A percentile compares a stretch with the other conserved stretches of the same genome.
These are phyloP conservation scores for Scheffersomyces stipitis DNA, from an alignment of 805 yeast species.

Conservation along the genomic window DNA sequence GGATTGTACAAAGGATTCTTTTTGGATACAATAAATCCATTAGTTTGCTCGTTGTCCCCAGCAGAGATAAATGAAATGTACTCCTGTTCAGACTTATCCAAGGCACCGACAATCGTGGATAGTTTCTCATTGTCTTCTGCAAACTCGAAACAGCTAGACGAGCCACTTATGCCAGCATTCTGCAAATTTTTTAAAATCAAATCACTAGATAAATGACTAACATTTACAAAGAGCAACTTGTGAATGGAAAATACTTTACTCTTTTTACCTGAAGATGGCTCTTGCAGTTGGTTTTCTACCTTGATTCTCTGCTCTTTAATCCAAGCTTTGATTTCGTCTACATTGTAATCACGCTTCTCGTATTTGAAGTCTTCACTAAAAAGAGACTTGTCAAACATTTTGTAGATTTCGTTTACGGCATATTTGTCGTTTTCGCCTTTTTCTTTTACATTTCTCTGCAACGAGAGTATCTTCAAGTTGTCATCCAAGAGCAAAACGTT, in stretches of 20 bases:
- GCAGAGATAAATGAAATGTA: conserved; percentile 37
- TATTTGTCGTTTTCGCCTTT: conserved; percentile 61
- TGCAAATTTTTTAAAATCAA: conserved; percentile 61
- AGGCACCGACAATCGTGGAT: conserved; percentile 33
- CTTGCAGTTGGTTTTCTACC: conserved; percentile 15
- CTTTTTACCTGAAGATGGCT: conserved; percentile 22
- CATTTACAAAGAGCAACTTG: conserved; percentile 64
- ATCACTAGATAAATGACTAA: conserved; percentile 77
- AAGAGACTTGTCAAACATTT: conserved; percentile 54
- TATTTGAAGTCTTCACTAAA: conserved; percentile 28
- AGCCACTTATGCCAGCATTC: conserved; percentile 48
- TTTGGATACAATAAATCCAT: conserved; percentile 66
- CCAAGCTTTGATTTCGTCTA: conserved; percentile 40
- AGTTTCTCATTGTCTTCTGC: conserved; percentile 27
- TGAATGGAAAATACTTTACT: conserved; percentile 60
- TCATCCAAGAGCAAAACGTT: conserved; percentile 78
- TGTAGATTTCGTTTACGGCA: conserved; percentile 74
- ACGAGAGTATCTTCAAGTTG: conserved; percentile 61
- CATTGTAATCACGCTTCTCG: conserved; percentile 20
- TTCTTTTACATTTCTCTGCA: conserved; percentile 79
- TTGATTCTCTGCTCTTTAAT: conserved; percentile 30
- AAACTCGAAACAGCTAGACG: conserved; percentile 31
- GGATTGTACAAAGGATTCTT: conserved; percentile 52
- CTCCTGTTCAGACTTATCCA: conserved; percentile 48
- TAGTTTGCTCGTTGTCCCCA: conserved; percentile 28